Base-by-base conservation (phyloP, 768 basidiomycete genomes). In the Boletellus emodensis region DNA sequence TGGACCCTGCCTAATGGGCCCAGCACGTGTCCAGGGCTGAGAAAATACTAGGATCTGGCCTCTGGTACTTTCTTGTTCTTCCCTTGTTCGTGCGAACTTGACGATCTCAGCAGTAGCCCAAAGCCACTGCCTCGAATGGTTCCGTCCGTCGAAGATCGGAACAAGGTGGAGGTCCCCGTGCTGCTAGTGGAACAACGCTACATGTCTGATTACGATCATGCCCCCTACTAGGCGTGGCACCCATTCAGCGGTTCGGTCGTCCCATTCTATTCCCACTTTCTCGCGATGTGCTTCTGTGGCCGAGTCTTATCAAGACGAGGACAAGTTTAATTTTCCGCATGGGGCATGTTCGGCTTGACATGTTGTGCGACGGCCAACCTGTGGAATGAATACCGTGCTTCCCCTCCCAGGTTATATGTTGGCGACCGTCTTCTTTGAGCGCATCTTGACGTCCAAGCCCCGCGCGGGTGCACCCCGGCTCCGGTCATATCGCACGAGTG, bases 261-360 rank as follows among this genome's bases (percentile, higher is more conserved):
- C 34, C 39, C 45, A 46, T 26, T 17, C 17, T 34, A 18, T 32
- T n/a, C 14, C 18, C 20, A 20, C 37, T 54, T 44, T 50, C 50
- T 49, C 62, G 55, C 59, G 55, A 34, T 30, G 10, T 37, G 48
- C 55, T 62, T 64, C 55, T 53, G 30, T 50, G 34, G 14, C 7
- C 12, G 26, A 1, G 41, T 43, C 46, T 43, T 49, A 44, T 51
- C 55, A 38, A 32, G 36, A 22, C 13, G 40, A 30, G 15, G 18
- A 33, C 24, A 18, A 51, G 28, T n/a, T 64, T 50, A 49, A 53
- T 51, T 33, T 45, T 47, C 46, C 43, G 12, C 40, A 54, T 28
- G 32, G 48, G 46, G 40, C 36, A 17, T 8, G 17, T 39, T 32
- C 44, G n/a, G 36, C 42, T 24, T 32, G 30, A 24, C 18, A 7